These are phyloP conservation scores for Aspergillus oerlinghausenensis DNA, from an alignment of 2,329 filamentous ascomycete species.

Conservation along the genomic window DNA sequence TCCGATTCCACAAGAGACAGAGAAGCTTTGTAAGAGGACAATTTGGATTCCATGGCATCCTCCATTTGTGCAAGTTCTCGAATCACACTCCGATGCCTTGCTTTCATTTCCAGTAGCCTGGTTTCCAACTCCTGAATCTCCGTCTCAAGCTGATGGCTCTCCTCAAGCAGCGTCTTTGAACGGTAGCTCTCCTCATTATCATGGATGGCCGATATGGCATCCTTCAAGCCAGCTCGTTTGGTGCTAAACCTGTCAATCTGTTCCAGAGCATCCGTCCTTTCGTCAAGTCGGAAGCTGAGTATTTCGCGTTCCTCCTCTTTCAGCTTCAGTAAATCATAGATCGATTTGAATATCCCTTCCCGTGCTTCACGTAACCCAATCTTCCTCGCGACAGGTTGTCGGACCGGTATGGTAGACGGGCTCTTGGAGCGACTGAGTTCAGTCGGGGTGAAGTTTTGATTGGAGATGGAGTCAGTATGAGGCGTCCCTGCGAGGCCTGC, in stretches of 20 bases:
- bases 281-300: conserved; percentile 43
- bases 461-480: conserved; percentile 42
- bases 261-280: conserved; percentile 44
- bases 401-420: conserved; percentile 34
- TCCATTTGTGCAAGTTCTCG: conserved; percentile 50
- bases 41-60: conserved; percentile 54
- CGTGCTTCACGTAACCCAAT: conserved; percentile 51
- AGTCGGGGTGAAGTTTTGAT: conserved; percentile 40
- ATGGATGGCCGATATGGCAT: conserved; percentile 48
- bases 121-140: conserved; percentile 57
- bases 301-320: conserved; percentile 54
- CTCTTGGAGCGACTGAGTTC: conserved; percentile 25
- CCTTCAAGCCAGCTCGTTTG: conserved; percentile 47
- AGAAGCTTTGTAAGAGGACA: conserved; percentile 56
- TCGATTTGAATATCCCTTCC: conserved; percentile 53
- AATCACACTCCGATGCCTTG: conserved; percentile 49
- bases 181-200: conserved; percentile 42
- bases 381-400: conserved; percentile 40
- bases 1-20: conserved; percentile 54
- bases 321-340: conserved; percentile 52
- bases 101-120: conserved; percentile 52
- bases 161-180: conserved; percentile 43
- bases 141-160: conserved; percentile 49
- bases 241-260: conserved; percentile 50
- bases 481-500: conserved; percentile 41